Conservation (phyloP, 2,329 filamentous ascomycete genomes). For the Trichoderma breve region DNA sequence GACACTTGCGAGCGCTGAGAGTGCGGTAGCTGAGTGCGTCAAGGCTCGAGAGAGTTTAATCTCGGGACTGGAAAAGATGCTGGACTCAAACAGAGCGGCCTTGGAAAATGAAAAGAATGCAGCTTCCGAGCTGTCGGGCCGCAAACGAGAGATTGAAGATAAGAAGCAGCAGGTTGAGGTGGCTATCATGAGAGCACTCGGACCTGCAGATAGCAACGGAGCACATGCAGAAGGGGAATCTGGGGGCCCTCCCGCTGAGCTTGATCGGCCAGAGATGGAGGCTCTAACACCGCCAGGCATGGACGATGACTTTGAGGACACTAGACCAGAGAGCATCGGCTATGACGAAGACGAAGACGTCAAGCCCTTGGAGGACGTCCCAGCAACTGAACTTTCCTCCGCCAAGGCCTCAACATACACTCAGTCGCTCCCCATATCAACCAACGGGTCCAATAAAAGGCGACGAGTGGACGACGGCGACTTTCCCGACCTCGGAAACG, state of each 20-base stretch:
- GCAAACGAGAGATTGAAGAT: constrained; percentile 69
- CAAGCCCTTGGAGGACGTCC: constrained; percentile 22
- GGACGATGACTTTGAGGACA: constrained; percentile 36
- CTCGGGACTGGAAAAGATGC: constrained; percentile 74
- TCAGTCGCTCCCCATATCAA: constrained; percentile 48
- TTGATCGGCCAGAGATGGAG: constrained; percentile 77
- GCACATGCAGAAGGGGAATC: constrained; percentile 48
- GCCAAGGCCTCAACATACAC: constrained; percentile 42
- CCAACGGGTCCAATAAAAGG: constrained; percentile 57
- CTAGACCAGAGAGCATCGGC: background rate
- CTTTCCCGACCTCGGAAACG: constrained; percentile 53
- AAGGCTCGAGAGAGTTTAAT: constrained; percentile 79
- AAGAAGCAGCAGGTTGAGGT: constrained; percentile 90
- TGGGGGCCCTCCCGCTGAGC: constrained; percentile 54
- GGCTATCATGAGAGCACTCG: constrained; percentile 81
- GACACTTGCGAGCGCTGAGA: constrained; percentile 82
- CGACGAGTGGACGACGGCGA: constrained; percentile 52
- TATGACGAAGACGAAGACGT: constrained; percentile 21
- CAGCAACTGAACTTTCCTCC: constrained; percentile 30
- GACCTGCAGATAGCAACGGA: constrained; percentile 53
- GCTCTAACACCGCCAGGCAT: constrained; percentile 78
- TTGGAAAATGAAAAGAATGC: constrained; percentile 68
- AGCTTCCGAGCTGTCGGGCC: constrained; percentile 61
- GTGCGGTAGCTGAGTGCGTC: constrained; percentile 83
- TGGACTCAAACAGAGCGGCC: constrained; percentile 69